Evolutionary conservation across 75 land plant species (phyloP).

Genomic region (Chamaecyparis obtusa): DNA sequence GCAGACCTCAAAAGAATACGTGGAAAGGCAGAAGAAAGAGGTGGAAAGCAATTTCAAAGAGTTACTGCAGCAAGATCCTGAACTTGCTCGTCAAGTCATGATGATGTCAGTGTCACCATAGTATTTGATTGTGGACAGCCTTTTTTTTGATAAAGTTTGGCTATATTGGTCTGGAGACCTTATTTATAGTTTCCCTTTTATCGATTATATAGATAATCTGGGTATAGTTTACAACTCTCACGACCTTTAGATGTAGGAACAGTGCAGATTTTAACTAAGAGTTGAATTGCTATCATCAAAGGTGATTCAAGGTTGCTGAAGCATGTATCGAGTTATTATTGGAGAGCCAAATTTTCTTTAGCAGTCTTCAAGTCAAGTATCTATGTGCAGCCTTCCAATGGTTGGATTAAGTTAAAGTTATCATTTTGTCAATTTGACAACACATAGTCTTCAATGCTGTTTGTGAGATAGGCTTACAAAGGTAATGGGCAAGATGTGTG

Average conservation of each 20-base stretch:
- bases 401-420: too few species aligned
- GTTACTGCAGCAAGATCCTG: constrained; percentile 85
- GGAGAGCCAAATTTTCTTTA: not conserved
- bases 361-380: not conserved
- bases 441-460: not conserved
- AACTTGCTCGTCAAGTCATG: constrained; percentile 93
- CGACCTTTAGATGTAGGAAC: not conserved
- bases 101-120: constrained; percentile 63
- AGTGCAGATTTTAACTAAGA: not conserved
- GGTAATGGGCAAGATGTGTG: not conserved
- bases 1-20: constrained; percentile 87
- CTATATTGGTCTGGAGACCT: not conserved
- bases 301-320: not conserved
- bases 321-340: not conserved
- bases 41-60: constrained; percentile 90
- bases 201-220: not conserved
- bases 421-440: not conserved
- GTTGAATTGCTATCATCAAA: not conserved
- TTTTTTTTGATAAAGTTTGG: not conserved
- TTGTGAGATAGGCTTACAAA: not conserved
- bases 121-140: too few species aligned
- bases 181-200: not conserved
- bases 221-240: not conserved
- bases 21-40: constrained; percentile 92
- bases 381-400: not conserved